Percentiles rank a stretch among this genome's conserved stretches.
These are phyloP conservation scores for Xylariaceae sp. DNA, from an alignment of 2,329 filamentous ascomycete genomes.

Conservation along the genomic window DNA sequence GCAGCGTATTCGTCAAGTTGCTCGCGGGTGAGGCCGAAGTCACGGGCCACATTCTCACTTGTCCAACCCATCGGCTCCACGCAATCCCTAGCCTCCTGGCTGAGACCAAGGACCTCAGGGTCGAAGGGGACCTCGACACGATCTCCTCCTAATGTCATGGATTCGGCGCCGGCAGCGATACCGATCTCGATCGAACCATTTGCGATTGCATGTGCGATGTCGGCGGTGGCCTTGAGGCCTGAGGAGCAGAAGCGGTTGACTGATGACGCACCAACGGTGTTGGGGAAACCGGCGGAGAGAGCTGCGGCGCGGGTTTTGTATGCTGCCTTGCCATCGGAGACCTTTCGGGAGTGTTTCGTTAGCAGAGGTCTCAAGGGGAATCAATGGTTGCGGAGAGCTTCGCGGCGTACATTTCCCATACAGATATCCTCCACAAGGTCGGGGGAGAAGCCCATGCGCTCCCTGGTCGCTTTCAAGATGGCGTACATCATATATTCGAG, in stretches of 20 bases:
- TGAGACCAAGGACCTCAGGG: conserved; percentile 66
- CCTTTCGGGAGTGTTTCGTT: conserved; percentile 43
- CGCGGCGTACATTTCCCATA: conserved; percentile 73
- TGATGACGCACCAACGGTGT: conserved; percentile 76
- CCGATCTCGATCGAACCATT: conserved; percentile 81
- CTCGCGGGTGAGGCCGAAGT: conserved; percentile 81
- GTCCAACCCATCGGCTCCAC: conserved; percentile 98
- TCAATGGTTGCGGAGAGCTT: not conserved
- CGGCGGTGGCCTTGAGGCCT: conserved; percentile 90
- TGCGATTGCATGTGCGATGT: conserved; percentile 86
- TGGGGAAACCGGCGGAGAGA: conserved; percentile 89
- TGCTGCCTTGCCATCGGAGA: conserved; percentile 79
- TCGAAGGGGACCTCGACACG: conserved; percentile 71
- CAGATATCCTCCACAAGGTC: conserved; percentile 84
- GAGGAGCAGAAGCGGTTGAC: conserved; percentile 98
- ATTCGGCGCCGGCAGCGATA: conserved; percentile 83
- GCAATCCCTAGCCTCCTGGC: conserved; percentile 79
- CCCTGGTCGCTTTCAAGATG: conserved; percentile 71
- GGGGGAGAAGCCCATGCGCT: conserved; percentile 75
- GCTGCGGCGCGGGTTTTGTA: conserved; percentile 89
- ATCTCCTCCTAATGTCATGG: conserved; percentile 76
- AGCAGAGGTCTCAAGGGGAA: not conserved
- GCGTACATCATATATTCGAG: conserved; percentile 85
- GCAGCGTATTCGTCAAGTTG: conserved; percentile 82
- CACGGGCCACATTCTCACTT: conserved; percentile 88